Evolutionary conservation across 208 protist species (phyloP).

Genomic region (Leishmania tropica): DNA sequence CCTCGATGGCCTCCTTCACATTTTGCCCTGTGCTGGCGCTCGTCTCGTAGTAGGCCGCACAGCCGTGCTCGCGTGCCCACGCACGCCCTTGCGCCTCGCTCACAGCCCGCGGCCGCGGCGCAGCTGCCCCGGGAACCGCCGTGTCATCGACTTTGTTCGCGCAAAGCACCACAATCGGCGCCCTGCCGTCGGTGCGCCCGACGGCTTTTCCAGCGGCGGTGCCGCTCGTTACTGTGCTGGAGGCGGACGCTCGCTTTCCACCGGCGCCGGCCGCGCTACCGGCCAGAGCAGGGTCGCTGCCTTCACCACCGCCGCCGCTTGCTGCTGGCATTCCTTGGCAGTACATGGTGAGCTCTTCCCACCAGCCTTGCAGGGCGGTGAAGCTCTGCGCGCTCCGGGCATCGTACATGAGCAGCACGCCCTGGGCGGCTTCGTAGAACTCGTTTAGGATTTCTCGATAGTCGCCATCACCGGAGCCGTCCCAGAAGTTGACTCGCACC

Average conservation of each 20-base stretch:
- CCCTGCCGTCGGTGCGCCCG: constrained; percentile 28
- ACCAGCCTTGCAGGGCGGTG: constrained; percentile 63
- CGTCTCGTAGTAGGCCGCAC: constrained; percentile 74
- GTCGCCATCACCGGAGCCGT: constrained; percentile 91
- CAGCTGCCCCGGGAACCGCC: constrained; percentile 8
- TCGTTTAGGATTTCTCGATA: constrained; percentile 95
- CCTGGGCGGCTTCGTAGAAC: constrained; percentile 96
- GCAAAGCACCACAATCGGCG: constrained; percentile 54
- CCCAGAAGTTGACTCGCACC: constrained; percentile 97
- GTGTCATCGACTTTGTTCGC: constrained; percentile 75
- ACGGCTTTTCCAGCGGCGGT: constrained; percentile 56
- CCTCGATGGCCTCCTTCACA: constrained; percentile 63
- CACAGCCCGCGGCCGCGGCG: constrained; percentile 42
- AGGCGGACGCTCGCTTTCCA: constrained; percentile 24
- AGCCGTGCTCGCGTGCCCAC: constrained; percentile 65
- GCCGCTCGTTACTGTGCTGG: constrained; percentile 28
- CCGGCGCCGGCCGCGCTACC: no score
- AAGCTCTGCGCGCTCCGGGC: constrained; percentile 65
- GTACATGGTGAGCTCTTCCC: constrained; percentile 65
- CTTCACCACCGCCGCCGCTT: neutral
- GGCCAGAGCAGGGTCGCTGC: neutral
- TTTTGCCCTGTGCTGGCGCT: constrained; percentile 62
- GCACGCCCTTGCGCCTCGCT: constrained; percentile 51
- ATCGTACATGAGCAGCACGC: constrained; percentile 87
- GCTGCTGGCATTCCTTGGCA: constrained; percentile 22